Base-by-base conservation (phyloP, 139 green algal genomes). In the Prasinococcaceae sp. region DNA sequence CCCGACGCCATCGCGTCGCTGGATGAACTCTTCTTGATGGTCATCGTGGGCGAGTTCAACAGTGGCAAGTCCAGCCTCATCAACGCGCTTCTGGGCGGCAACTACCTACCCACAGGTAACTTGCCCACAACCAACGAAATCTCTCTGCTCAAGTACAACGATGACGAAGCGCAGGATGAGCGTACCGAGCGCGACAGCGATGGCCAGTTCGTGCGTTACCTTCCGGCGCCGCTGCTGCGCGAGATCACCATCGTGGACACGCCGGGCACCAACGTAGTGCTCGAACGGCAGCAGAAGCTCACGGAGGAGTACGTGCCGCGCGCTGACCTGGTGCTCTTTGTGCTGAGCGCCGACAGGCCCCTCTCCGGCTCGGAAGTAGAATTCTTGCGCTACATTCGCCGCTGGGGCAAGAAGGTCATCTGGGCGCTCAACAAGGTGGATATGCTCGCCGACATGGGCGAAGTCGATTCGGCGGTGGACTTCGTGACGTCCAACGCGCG, bases 51-150 rank as follows among this genome's bases (percentile, higher is more conserved):
- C 14, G 89, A 97, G 68, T 98, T 98, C 71, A 92, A 92, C 64
- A 68, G 61, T 23, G 82, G 66, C 17, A 96, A 94, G 70, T 88
- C 80, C 16, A 82, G 81, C 0, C 76, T 96, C 12, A 85, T 95
- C 63, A 94, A 94, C 38, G 85, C 87, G 6, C 68, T 96, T 39
- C 76, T 94, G 37, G 86, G 84, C 5, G 46, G 36, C 17, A 64
- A 69, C 28, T 88, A 85, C 53, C 68, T 98, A 22, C 74, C 76
- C 0, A 80, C 94, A 43, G 90, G 90, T 39, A 85, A 95, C 40
- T 70, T 98, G 59, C 90, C 90, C 29, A 98, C 90, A 50, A 98
- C 90, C 32, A 98, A 98, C 59, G 90, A 98, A 63, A 95, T 98
- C 59, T 84, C 63, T 12, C 69, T 95, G n/a, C 68, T 98, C 30